Evolutionary conservation across 768 basidiomycete genomes (phyloP).

Genomic region (Suillus discolor): DNA sequence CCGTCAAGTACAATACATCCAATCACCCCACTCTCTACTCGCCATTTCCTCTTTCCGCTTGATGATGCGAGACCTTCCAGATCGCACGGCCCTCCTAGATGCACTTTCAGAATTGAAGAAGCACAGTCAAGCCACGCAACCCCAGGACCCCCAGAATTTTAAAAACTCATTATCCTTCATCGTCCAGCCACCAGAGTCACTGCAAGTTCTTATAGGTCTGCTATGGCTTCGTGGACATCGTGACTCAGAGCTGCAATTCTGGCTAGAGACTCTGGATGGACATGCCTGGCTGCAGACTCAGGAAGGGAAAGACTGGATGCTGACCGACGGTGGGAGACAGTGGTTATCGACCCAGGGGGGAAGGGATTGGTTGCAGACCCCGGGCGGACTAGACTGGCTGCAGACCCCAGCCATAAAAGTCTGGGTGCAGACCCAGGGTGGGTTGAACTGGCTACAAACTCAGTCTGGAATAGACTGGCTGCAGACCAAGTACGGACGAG

Average conservation of each 20-base stretch:
- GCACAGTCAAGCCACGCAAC: background rate
- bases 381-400: background rate
- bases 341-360: background rate
- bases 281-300: background rate
- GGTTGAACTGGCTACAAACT: background rate
- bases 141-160: background rate
- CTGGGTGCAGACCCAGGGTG: background rate
- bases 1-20: background rate
- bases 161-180: background rate
- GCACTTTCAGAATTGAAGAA: background rate
- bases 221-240: background rate
- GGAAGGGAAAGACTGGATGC: background rate
- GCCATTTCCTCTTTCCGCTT: background rate
- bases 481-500: background rate
- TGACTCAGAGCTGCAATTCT: background rate
- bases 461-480: background rate
- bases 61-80: background rate
- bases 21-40: background rate
- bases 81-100: background rate
- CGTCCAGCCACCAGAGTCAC: background rate
- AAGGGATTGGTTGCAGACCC: background rate
- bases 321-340: background rate
- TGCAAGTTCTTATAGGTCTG: background rate
- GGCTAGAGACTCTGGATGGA: background rate
- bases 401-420: background rate